phyloP scores from a whole-genome alignment of 2,329 filamentous ascomycete genomes.

The Fusarium kyushuense region DNA sequence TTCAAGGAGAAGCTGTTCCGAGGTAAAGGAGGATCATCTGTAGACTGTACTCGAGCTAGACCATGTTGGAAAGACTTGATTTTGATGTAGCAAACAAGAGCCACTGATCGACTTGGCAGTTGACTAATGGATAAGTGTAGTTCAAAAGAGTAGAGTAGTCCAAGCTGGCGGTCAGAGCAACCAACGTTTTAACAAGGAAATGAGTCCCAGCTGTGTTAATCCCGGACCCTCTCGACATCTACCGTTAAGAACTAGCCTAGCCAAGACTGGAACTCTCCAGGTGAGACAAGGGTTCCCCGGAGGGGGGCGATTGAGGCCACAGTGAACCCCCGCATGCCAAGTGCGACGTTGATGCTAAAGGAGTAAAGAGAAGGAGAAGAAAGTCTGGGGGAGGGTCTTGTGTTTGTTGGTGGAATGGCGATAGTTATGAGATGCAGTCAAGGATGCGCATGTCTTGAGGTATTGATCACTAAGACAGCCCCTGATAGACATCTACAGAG shows the following conservation, averaged over 20 bases:
- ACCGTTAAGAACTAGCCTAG: background rate
- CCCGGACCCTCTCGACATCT: conserved; percentile 27
- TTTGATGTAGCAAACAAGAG: conserved; percentile 1
- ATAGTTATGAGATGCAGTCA: background rate
- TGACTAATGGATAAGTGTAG: background rate
- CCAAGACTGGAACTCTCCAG: background rate
- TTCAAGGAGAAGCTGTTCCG: background rate
- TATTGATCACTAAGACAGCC: too few species aligned
- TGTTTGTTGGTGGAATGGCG: conserved; percentile 1
- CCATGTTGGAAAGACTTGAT: background rate
- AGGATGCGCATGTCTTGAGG: too few species aligned
- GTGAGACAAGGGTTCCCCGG: conserved; percentile 14
- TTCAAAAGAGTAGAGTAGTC: background rate
- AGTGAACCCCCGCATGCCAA: conserved; percentile 35
- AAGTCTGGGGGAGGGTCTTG: conserved; percentile 32
- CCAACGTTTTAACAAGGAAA: background rate
- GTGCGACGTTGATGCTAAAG: conserved; percentile 10
- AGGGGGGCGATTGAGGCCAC: conserved; percentile 1
- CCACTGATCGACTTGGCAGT: conserved; percentile 12
- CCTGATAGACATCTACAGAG: too few species aligned
- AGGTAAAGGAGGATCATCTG: background rate
- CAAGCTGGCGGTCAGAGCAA: conserved; percentile 1
- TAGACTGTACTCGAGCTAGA: background rate
- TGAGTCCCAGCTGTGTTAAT: conserved; percentile 7
- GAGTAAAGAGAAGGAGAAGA: background rate